phyloP scores from a whole-genome alignment of 352 stramenopile genomes.

The Pythium sp. region DNA sequence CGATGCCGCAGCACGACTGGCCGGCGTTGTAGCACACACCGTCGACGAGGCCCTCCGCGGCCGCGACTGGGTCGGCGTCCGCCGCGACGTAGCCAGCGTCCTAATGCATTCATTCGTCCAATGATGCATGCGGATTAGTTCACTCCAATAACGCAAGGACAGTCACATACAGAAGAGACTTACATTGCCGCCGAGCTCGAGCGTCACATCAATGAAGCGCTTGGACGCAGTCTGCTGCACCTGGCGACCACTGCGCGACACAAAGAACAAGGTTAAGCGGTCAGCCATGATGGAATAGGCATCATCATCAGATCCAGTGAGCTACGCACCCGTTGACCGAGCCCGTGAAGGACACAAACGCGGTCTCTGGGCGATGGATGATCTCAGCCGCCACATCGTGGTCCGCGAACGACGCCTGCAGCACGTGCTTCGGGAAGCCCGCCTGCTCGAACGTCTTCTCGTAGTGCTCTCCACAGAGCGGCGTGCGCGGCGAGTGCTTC shows the following conservation, averaged over 20 bases:
- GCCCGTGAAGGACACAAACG: conserved; percentile 83
- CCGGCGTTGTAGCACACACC: conserved; percentile 83
- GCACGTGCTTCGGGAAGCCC: conserved; percentile 60
- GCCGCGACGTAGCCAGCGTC: conserved; percentile 74
- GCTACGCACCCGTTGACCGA: conserved; percentile 60
- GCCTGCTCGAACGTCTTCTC: conserved; percentile 65
- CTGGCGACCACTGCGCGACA: conserved; percentile 47
- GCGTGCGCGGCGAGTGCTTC: conserved; percentile 81
- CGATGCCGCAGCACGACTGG: conserved; percentile 81
- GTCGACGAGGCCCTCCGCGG: conserved; percentile 71
- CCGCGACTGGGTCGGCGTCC: conserved; percentile 61
- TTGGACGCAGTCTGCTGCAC: conserved; percentile 54
- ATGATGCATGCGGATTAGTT: neutral
- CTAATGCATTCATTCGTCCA: conserved; percentile 20
- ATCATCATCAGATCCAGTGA: neutral
- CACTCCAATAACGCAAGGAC: neutral
- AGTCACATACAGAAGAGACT: neutral
- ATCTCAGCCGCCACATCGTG: conserved; percentile 66
- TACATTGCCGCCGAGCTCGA: conserved; percentile 85
- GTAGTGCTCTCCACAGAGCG: conserved; percentile 74
- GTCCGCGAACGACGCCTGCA: conserved; percentile 64
- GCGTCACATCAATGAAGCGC: conserved; percentile 74
- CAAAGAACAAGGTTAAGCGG: neutral
- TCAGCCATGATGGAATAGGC: conserved; percentile 3
- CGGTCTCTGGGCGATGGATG: conserved; percentile 63